Evolutionary conservation across 257 asterid genomes (phyloP), one percentile per base, ranked within the genome.

Genomic region (Rubia yunnanensis): DNA sequence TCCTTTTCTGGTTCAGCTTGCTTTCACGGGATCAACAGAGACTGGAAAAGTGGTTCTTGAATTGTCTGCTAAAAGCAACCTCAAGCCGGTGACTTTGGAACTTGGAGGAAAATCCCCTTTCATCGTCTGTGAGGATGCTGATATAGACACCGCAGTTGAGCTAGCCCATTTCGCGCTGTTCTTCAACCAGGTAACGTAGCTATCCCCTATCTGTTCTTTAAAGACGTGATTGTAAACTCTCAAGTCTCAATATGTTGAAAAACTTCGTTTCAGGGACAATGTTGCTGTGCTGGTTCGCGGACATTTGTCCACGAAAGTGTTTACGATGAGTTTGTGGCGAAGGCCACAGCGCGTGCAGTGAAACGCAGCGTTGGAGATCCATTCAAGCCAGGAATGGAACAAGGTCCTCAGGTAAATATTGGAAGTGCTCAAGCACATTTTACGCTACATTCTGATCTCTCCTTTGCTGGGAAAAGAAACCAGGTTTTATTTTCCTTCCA

Each of bases 31-130:
- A 69, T 90, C 99, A 61, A 90, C 95, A 11, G 92, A 82, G 0
- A 91, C 95, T 3, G 98, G 99, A 58, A 88, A 88, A 82, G 44
- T 75, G 61, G 61, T 94, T 64, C 87, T 94, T 3, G 81, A 81
- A 70, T 67, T 86, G 77, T 66, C 99, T 74, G 92, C 97, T 69
- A 82, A 70, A 79, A 94, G 99, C 88, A 94, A 94, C 81, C 91
- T 94, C 64, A 94, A 94, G 74, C 78, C 97, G n/a, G 99, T 88
- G 67, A 90, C 99, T 24, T 74, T 90, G 65, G 99, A 94, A 78
- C 99, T 94, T 17, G 99, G 99, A 27, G 99, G 99, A 28, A 94
- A 94, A 81, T 94, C 97, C 14, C 96, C 99, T 73, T 90, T 94
- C 65, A 90, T 94, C 39, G 95, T 94, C 56, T 94, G 95, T 24